Evolutionary conservation across 176 grass and related monocot genomes (phyloP), one percentile per base, ranked within the genome.

Genomic region (Olyra latifolia): DNA sequence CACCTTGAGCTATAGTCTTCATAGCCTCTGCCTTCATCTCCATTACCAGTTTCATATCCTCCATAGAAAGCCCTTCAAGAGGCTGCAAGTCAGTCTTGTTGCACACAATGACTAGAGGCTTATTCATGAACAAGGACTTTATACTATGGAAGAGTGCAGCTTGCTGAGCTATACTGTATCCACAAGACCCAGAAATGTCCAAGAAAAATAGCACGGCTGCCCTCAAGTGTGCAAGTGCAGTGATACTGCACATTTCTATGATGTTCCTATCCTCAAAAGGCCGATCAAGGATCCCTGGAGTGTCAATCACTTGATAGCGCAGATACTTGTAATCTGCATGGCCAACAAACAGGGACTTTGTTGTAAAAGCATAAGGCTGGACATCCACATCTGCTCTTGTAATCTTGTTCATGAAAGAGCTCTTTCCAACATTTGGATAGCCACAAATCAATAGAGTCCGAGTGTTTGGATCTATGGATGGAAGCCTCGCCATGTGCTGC

Each of bases 281-380:
- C 2, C 87, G 72, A 73, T 94, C 92, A 52, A 94, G 89, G 61
- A 94, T 94, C 41, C 92, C 92, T 23, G 92, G 92, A 55, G 92
- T 94, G 84, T 94, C 92, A 5, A 94, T 92, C 50, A 94, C 92
- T 66, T 94, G 92, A 81, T 94, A 94, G 9, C 87, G 80, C 38
- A 94, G 81, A 50, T 91, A 94, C 71, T 92, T 94, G 72, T 94
- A 94, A 87, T 94, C 92, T 9, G 92, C 91, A 80, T 94, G 92
- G 41, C 92, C 92, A 65, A 94, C 76, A 69, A 88, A 84, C 35
- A 88, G 24, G 14, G 87, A 88, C 41, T 88, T 88, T 62, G 87
- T 88, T 80, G 87, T 88, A 22, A 88, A 88, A 68, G 87, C 87
- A 84, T 88, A 88, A 44, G 87, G 87, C 76, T 88, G 91, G 53